These are phyloP conservation scores for Trichocomaceae sp. DNA, from an alignment of 2,329 filamentous ascomycete genomes.

Conservation along the genomic window DNA sequence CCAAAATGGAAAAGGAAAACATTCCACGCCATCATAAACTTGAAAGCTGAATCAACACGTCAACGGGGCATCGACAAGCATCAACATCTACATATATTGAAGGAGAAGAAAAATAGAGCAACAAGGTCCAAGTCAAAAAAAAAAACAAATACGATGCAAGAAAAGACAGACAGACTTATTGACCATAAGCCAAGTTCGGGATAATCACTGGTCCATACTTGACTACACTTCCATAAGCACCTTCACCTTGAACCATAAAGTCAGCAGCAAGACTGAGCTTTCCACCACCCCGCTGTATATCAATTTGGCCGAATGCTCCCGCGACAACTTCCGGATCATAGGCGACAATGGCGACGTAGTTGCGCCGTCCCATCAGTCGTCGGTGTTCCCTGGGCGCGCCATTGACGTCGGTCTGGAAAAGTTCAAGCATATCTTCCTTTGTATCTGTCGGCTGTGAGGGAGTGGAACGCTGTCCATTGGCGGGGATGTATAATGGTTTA, in stretches of 20 bases:
- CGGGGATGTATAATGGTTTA: conserved; percentile 82
- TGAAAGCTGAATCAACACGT: background rate
- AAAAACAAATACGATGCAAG: background rate
- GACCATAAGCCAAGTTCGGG: conserved; percentile 61
- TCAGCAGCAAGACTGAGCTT: conserved; percentile 86
- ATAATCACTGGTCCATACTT: conserved; percentile 98
- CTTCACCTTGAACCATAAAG: conserved; percentile 93
- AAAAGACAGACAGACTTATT: conserved; percentile 6
- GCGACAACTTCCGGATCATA: conserved; percentile 79
- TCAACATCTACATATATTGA: background rate
- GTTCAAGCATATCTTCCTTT: conserved; percentile 99
- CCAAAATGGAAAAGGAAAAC: conserved; percentile 10
- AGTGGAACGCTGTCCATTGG: conserved; percentile 68
- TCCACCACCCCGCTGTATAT: conserved; percentile 22
- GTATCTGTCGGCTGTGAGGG: conserved; percentile 72
- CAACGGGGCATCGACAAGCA: background rate
- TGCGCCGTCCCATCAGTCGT: conserved; percentile 86
- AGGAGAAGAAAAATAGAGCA: background rate
- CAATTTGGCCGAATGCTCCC: conserved; percentile 33
- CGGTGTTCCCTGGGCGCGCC: conserved; percentile 77
- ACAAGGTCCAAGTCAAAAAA: background rate
- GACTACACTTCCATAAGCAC: conserved; percentile 69
- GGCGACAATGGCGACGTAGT: conserved; percentile 88
- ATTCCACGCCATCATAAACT: conserved; percentile 7
- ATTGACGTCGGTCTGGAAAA: conserved; percentile 89